phyloP scores from a whole-genome alignment of 2,329 filamentous ascomycete species.

The Fusarium sp. region DNA sequence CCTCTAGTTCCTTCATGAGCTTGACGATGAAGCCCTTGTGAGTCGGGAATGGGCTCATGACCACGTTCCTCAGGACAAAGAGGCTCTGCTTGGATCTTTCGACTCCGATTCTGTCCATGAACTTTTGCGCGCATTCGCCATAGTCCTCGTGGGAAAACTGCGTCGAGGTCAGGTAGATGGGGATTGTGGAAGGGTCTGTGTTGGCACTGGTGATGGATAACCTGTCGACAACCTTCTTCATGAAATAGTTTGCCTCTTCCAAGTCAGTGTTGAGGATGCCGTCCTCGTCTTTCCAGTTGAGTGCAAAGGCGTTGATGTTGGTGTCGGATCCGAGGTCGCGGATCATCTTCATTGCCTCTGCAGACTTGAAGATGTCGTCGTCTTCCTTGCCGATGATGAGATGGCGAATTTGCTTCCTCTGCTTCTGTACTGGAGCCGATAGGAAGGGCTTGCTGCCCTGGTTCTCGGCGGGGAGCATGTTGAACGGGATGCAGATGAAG shows the following conservation, averaged over 20 bases:
- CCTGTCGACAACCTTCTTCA: conserved; percentile 53
- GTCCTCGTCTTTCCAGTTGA: conserved; percentile 54
- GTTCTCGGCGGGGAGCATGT: conserved; percentile 52
- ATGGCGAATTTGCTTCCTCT: conserved; percentile 51
- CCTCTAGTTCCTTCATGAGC: conserved; percentile 48
- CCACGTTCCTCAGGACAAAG: conserved; percentile 57
- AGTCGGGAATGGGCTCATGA: conserved; percentile 57
- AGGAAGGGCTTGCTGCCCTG: conserved; percentile 22
- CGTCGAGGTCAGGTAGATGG: conserved; percentile 57
- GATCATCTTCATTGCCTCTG: conserved; percentile 52
- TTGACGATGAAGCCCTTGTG: conserved; percentile 52
- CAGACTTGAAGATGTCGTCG: conserved; percentile 46
- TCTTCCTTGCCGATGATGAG: conserved; percentile 53
- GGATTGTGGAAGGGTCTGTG: conserved; percentile 52
- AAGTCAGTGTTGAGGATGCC: conserved; percentile 54
- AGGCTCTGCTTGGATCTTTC: conserved; percentile 48
- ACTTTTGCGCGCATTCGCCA: conserved; percentile 52
- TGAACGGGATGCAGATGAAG: conserved; percentile 55
- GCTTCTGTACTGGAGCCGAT: conserved; percentile 43
- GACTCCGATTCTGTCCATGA: conserved; percentile 54
- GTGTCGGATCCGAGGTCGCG: conserved; percentile 55
- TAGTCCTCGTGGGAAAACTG: conserved; percentile 53
- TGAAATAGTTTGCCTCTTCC: conserved; percentile 60
- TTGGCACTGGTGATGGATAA: conserved; percentile 53
- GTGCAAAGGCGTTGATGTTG: conserved; percentile 57